A percentile compares a stretch with the other conserved stretches of the same genome.
These are phyloP conservation scores for Russula griseocarnosa DNA, from an alignment of 768 basidiomycete species.

Conservation along the genomic window DNA sequence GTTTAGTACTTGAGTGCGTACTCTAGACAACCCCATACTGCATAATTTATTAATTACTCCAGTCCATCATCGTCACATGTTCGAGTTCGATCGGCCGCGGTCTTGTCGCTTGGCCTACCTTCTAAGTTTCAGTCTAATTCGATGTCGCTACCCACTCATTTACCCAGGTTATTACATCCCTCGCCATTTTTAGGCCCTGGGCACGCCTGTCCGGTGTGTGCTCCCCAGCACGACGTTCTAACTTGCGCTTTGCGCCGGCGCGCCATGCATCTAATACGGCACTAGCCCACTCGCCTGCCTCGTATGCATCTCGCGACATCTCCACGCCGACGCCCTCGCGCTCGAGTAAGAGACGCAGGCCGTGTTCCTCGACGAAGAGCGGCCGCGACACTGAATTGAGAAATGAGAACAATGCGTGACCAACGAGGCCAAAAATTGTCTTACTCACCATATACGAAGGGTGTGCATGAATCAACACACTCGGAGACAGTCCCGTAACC, in stretches of 20 bases:
- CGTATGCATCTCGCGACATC: constrained; percentile 59
- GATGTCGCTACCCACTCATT: constrained; percentile 30
- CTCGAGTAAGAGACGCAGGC: constrained; percentile 59
- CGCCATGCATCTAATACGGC: constrained; percentile 56
- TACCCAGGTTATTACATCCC: constrained; percentile 50
- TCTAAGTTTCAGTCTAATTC: constrained; percentile 3
- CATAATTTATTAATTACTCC: neutral
- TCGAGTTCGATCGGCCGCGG: neutral
- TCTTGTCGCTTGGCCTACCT: neutral
- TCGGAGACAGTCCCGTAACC: constrained; percentile 82
- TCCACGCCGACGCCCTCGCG: constrained; percentile 66
- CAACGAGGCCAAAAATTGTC: neutral
- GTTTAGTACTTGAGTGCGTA: neutral
- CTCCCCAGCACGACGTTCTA: constrained; percentile 44
- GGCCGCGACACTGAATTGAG: constrained; percentile 63
- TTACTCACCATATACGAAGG: constrained; percentile 67
- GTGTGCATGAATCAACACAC: constrained; percentile 69
- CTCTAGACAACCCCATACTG: neutral
- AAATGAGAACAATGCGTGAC: neutral
- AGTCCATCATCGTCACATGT: neutral
- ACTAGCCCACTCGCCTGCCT: constrained; percentile 67
- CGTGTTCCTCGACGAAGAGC: constrained; percentile 77
- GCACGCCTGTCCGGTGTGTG: constrained; percentile 40
- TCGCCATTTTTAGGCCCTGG: constrained; percentile 48
- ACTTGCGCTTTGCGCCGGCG: constrained; percentile 47